Percentiles rank a stretch among this genome's conserved stretches.
phyloP scores from a whole-genome alignment of 495 filamentous ascomycete genomes.

The Talaromyces wortmannii region DNA sequence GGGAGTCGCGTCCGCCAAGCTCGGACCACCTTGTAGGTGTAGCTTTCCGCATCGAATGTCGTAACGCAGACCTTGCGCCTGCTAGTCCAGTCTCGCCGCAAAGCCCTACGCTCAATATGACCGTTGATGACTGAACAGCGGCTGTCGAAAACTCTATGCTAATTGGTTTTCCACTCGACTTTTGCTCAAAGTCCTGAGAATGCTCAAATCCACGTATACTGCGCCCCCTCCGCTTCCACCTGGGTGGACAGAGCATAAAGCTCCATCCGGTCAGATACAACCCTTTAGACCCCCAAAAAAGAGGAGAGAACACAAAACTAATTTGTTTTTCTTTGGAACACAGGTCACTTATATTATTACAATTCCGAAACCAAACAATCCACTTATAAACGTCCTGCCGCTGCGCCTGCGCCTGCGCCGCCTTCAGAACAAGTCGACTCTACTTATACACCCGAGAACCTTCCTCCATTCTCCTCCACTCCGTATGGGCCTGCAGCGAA shows the following conservation, averaged over 20 bases:
- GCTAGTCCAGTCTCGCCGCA: background rate
- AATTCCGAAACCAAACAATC: slow-evolving; percentile 80
- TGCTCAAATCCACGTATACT: slow-evolving; percentile 38
- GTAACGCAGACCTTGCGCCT: background rate
- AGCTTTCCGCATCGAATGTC: slow-evolving; percentile 11
- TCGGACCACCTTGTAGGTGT: slow-evolving; percentile 36
- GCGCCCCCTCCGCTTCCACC: slow-evolving; percentile 55
- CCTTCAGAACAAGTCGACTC: slow-evolving; percentile 12
- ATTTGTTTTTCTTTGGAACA: no score
- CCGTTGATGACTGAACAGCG: background rate
- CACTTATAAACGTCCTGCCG: slow-evolving; percentile 64
- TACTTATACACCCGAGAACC: slow-evolving; percentile 24
- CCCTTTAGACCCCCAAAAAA: background rate
- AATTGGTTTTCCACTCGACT: background rate
- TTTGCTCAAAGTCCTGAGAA: slow-evolving; percentile 5
- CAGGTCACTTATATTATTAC: slow-evolving; percentile 84
- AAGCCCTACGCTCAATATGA: background rate
- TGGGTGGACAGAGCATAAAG: slow-evolving; percentile 91
- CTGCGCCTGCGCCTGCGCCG: slow-evolving; percentile 21
- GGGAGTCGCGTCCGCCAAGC: slow-evolving; percentile 42
- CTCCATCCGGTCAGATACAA: slow-evolving; percentile 61
- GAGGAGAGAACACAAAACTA: background rate
- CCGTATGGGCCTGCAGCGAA: slow-evolving; percentile 27
- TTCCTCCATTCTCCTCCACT: slow-evolving; percentile 36
- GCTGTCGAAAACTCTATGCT: background rate